Evolutionary conservation across 2,329 filamentous ascomycete species (phyloP), one percentile per base, ranked within the genome.

Genomic region (Leptographium wingfieldii): DNA sequence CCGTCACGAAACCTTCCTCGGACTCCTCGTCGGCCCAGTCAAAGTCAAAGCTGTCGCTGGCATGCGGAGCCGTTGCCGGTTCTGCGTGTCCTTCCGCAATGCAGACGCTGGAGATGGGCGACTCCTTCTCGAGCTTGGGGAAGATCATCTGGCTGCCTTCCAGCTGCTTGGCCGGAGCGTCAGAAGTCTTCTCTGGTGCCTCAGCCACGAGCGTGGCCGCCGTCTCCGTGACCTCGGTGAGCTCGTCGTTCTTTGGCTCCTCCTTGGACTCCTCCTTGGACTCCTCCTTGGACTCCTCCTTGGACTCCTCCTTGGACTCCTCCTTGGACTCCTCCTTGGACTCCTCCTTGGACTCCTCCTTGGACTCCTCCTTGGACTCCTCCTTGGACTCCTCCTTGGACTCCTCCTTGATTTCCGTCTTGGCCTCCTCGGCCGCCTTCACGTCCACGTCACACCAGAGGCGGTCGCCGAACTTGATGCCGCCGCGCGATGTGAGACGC

Each of bases 121-220:
- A 95, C 74, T 97, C 94, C 76, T 95, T 96, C 67, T 96, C 91
- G 48, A 97, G 81, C 73, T 88, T 95, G 62, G 94, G 94, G 81
- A 97, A 97, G 70, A 97, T 92, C 91, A 97, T 96, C 67, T 85
- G 84, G 73, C 86, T 89, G 40, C 63, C 64, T 58, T 67, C 76
- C 80, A 55, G 61, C 62, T 56, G 14, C 22, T 22, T n/a, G 10
- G 49, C 43, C n/a, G 16, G 3, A 7, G 14, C 40, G 22, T 27
- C 33, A 27, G 48, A 16, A 22, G 52, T 76, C 80, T 51, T 63
- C 22, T 51, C 67, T 66, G 77, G 74, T 65, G 96, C 88, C 58
- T 83, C 81, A 63, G 97, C 83, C 66, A 97, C 55, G 6, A n/a
- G 90, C 9, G 55, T 29, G 19, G 12, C 49, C 11, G 57, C 49